Conservation (phyloP, 805 yeast genomes). For the Starmerella vaccinii region DNA sequence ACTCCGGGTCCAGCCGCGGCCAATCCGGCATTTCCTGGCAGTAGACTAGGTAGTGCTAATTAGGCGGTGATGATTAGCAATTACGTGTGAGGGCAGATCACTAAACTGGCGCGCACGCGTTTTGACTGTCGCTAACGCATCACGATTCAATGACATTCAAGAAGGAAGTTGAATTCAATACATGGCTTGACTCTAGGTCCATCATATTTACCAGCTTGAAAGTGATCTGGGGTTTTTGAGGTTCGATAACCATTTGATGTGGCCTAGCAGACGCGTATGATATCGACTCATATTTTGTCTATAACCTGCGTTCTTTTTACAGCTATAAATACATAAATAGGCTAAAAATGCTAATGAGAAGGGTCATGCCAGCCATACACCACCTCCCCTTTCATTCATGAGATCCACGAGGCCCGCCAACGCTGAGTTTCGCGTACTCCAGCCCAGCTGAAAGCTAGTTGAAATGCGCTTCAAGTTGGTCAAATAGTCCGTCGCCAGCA, state of each 20-base stretch:
- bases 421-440: slow-evolving; percentile 52
- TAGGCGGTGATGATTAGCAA: neutral
- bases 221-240: no score
- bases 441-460: slow-evolving; percentile 69
- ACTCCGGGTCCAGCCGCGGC: slow-evolving; percentile 6
- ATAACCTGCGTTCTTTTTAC: no score
- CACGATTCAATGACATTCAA: no score
- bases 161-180: no score
- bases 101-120: neutral
- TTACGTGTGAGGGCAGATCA: neutral
- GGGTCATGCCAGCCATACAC: slow-evolving; percentile 29
- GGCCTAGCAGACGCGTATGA: no score
- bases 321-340: neutral
- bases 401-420: slow-evolving; percentile 55
- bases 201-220: no score
- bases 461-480: slow-evolving; percentile 56
- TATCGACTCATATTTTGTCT: no score
- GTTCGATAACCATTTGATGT: no score
- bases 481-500: slow-evolving; percentile 73
- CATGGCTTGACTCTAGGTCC: no score
- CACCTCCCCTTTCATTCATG: slow-evolving; percentile 66
- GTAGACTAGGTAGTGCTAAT: neutral
- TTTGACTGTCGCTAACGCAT: no score
- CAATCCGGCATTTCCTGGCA: neutral
- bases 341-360: neutral